These are phyloP conservation scores for Pistacia vera DNA, from an alignment of 345 rosid species.

Conservation along the genomic window DNA sequence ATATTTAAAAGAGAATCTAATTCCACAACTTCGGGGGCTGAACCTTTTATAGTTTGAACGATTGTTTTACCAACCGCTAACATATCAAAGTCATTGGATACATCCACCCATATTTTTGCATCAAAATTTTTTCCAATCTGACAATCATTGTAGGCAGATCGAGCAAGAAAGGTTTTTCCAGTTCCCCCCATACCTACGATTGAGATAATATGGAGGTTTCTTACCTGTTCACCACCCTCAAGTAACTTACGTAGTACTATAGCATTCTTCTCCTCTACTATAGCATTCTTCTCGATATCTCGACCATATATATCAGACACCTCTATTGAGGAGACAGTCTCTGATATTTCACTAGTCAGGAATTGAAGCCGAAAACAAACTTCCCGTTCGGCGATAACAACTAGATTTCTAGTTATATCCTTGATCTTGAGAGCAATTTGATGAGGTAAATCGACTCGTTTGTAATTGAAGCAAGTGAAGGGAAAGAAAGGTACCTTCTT, in stretches of 20 bases:
- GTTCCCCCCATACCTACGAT: background rate
- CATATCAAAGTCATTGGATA: background rate
- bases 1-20: no score
- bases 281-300: background rate
- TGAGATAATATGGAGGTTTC: background rate
- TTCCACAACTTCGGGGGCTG: background rate
- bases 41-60: background rate
- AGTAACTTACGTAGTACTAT: no score
- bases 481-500: background rate
- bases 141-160: background rate
- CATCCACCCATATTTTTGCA: background rate
- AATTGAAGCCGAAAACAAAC: no score
- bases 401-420: background rate
- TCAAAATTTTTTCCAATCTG: background rate
- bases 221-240: background rate
- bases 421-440: constrained; percentile 9
- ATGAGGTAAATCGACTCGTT: background rate
- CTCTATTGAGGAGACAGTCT: constrained; percentile 1
- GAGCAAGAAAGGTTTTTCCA: background rate
- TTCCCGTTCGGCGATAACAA: no score
- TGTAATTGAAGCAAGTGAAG: background rate
- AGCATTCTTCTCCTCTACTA: no score
- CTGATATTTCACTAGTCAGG: no score
- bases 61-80: background rate
- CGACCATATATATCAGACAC: background rate